A percentile compares a stretch with the other conserved stretches of the same genome.
These are phyloP conservation scores for Verticillium zaregamsianum DNA, from an alignment of 2,329 filamentous ascomycete species.

Conservation along the genomic window DNA sequence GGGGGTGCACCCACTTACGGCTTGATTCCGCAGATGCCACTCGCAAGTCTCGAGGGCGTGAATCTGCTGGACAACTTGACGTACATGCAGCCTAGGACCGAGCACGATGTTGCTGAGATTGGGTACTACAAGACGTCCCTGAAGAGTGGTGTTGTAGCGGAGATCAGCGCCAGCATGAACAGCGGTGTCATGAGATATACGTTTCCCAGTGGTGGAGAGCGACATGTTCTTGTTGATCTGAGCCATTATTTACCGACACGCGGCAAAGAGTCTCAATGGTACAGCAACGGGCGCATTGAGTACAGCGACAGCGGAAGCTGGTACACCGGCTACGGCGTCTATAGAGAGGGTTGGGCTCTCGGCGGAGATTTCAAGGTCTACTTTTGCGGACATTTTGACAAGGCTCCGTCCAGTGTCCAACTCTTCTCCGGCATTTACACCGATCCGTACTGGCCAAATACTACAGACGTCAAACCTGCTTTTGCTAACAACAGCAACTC, in stretches of 20 bases:
- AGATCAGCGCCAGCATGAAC: slow-evolving; percentile 45
- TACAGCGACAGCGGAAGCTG: slow-evolving; percentile 29
- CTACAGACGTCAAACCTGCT: slow-evolving; percentile 26
- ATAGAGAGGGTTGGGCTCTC: slow-evolving; percentile 39
- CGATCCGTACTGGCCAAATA: slow-evolving; percentile 32
- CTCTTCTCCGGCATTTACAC: slow-evolving; percentile 40
- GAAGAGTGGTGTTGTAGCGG: slow-evolving; percentile 41
- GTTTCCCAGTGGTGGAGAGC: slow-evolving; percentile 35
- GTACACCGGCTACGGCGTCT: slow-evolving; percentile 43
- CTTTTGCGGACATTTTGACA: slow-evolving; percentile 39
- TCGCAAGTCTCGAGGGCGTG: slow-evolving; percentile 34
- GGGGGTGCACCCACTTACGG: slow-evolving; percentile 58
- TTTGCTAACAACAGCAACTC: slow-evolving; percentile 47
- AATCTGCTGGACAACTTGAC: slow-evolving; percentile 43
- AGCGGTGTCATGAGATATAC: slow-evolving; percentile 48
- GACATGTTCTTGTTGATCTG: slow-evolving; percentile 40
- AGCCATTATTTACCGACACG: slow-evolving; percentile 42
- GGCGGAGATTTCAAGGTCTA: slow-evolving; percentile 37
- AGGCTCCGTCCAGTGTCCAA: slow-evolving; percentile 23
- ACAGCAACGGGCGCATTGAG: slow-evolving; percentile 34
- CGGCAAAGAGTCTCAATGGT: slow-evolving; percentile 34
- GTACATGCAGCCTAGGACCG: slow-evolving; percentile 38
- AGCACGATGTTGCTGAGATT: slow-evolving; percentile 39
- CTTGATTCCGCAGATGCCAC: slow-evolving; percentile 44
- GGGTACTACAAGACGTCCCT: slow-evolving; percentile 51